Evolutionary conservation across 1,284 basidiomycete genomes (phyloP).

Genomic region (Pseudozyma hubeiensis): DNA sequence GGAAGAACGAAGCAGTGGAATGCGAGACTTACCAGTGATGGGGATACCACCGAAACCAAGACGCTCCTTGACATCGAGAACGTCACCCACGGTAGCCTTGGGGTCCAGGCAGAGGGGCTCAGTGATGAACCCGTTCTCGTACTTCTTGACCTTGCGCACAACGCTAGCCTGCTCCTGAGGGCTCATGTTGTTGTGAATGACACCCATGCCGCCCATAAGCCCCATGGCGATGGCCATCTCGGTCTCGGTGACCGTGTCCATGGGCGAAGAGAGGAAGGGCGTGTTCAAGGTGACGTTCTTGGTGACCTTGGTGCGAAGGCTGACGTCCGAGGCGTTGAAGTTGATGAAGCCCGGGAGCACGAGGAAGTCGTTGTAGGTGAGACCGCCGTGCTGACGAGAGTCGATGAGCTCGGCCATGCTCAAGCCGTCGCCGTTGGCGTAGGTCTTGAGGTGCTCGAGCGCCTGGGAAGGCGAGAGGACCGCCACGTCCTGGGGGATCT

Average conservation of each 20-base stretch:
- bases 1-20: background rate
- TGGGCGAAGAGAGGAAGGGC: constrained; percentile 96
- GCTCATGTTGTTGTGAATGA: constrained; percentile 97
- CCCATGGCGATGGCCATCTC: constrained; percentile 86
- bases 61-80: constrained; percentile 89
- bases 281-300: constrained; percentile 93
- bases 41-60: constrained; percentile 97
- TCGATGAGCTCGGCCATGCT: constrained; percentile 89
- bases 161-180: constrained; percentile 90
- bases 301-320: constrained; percentile 87
- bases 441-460: constrained; percentile 71
- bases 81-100: constrained; percentile 85
- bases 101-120: constrained; percentile 84
- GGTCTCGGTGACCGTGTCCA: constrained; percentile 98
- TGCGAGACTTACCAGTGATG: constrained; percentile 82
- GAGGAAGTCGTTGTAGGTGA: constrained; percentile 82
- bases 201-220: constrained; percentile 88
- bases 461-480: constrained; percentile 60
- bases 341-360: constrained; percentile 89
- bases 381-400: constrained; percentile 85
- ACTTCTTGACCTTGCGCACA: constrained; percentile 95
- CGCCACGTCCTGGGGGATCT: constrained; percentile 36
- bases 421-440: constrained; percentile 85
- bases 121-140: constrained; percentile 96
- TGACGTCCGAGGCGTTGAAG: constrained; percentile 84